phyloP scores from a whole-genome alignment of 1,284 basidiomycete genomes.

The Cutaneotrichosporon sp. region DNA sequence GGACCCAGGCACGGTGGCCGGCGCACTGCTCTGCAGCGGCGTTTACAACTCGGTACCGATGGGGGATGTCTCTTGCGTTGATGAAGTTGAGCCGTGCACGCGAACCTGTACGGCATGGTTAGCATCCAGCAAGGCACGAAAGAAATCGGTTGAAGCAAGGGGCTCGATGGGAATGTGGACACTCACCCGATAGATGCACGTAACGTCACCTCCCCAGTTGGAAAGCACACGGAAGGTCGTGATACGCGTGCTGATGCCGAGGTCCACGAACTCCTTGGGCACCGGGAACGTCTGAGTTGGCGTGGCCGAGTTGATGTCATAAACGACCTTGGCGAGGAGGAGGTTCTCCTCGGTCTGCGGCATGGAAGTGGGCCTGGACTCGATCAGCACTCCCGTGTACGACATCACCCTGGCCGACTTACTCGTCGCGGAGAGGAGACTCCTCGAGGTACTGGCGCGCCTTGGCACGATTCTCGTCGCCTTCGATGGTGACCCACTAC shows the following conservation, averaged over 20 bases:
- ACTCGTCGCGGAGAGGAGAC: slow-evolving; percentile 5
- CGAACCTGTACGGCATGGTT: slow-evolving; percentile 5
- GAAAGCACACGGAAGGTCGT: slow-evolving; percentile 74
- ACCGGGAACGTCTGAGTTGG: slow-evolving; percentile 87
- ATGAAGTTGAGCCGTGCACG: not conserved
- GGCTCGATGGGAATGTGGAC: slow-evolving; percentile 3
- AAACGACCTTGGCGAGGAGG: slow-evolving; percentile 74
- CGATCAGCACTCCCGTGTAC: not conserved
- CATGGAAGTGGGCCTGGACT: slow-evolving; percentile 46
- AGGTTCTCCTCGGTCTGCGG: slow-evolving; percentile 46
- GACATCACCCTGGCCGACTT: not conserved
- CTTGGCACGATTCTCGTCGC: slow-evolving; percentile 66
- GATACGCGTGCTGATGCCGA: slow-evolving; percentile 76
- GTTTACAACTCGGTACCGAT: not conserved
- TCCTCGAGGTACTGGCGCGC: slow-evolving; percentile 52
- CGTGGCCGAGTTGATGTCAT: slow-evolving; percentile 68
- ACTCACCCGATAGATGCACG: slow-evolving; percentile 83
- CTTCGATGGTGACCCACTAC: slow-evolving; percentile 80
- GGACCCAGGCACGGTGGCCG: not conserved
- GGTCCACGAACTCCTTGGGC: slow-evolving; percentile 63
- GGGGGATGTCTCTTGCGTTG: not conserved
- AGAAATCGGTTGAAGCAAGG: not conserved
- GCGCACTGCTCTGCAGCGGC: not conserved
- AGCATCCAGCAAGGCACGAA: not conserved
- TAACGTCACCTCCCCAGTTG: slow-evolving; percentile 87